Conservation (phyloP, 1,139 yeast genomes). For the Chernovozyma sophiae-reginae region DNA sequence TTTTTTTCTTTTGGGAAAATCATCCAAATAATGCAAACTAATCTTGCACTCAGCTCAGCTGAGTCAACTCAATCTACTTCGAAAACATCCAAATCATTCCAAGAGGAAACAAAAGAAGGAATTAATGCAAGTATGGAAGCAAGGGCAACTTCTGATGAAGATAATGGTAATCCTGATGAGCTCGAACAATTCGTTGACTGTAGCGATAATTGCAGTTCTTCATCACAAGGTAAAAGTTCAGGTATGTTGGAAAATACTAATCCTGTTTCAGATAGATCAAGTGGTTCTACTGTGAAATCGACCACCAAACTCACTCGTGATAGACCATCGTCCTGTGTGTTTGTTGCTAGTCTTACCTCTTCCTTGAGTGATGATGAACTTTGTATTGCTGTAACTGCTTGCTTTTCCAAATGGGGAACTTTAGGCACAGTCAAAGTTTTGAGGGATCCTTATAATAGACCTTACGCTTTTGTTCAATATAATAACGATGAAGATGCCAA, state of each 20-base stretch:
- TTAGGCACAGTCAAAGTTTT: constrained; percentile 77
- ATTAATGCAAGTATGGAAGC: no score
- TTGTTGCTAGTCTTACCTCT: constrained; percentile 78
- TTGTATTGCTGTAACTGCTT: constrained; percentile 61
- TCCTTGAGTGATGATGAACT: constrained; percentile 64
- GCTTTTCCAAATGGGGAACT: constrained; percentile 65
- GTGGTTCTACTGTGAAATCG: background rate
- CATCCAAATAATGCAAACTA: no score
- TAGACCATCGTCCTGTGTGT: constrained; percentile 81
- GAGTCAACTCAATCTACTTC: no score
- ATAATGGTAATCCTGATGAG: background rate
- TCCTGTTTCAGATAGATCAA: background rate
- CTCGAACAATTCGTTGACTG: background rate
- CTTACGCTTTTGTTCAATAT: constrained; percentile 93
- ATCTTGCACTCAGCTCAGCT: no score
- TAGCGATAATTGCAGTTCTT: background rate
- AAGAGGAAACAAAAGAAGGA: no score
- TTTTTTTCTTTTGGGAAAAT: no score
- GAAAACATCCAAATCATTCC: no score
- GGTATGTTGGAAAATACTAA: background rate
- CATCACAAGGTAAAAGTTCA: background rate
- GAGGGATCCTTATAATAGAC: constrained; percentile 77
- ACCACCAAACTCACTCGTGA: constrained; percentile 14
- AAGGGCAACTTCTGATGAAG: no score
- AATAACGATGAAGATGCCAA: constrained; percentile 66